Base-by-base conservation (phyloP, 2,329 filamentous ascomycete genomes). In the Monilinia fructigena region DNA sequence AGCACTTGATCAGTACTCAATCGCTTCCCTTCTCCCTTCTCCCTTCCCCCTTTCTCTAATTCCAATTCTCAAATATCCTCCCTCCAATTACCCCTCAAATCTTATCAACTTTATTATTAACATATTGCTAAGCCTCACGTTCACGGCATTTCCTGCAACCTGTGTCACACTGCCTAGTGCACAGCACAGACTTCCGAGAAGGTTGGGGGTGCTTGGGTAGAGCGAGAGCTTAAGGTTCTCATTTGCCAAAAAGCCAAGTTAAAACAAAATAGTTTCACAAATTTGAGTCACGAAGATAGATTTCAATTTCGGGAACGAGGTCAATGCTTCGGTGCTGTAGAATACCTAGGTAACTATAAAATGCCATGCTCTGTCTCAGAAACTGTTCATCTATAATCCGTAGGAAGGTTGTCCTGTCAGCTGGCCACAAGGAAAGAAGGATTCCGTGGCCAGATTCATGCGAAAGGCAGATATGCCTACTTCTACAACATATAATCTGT, bases 21-120 rank as follows among this genome's bases (percentile, higher is more conserved):
- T 8, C 31, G 31, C 31, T 35, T 16, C 56, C 26, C 4, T 28
- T 7, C 42, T 16, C 56, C 26, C 4, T 28, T 7, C 42, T 10
- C 26, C 26, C 42, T 45, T 35, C 42, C 10, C 26, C 26, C 42
- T 45, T 23, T 28, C 10, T 28, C 26, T 31, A 11, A 7, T 16
- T 26, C 28, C 23, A 45, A 48, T 6, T 50, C 18, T n/a, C 16
- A 16, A 20, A 58, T n/a, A n/a, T 40, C 35, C 31, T 42, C 26
- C 23, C 26, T 58, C 23, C 26, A 47, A n/a, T 60, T 38, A 47
- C 28, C 58, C 58, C 58, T 60, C 58, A 38, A 45, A 60, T 60
- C 58, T 60, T 50, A 38, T 60, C 58, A 20, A 50, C 38, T 38
- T 16, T 16, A 35, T 28, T 28, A 42, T 26, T 47, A 47, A 1